Evolutionary conservation across 495 filamentous ascomycete genomes (phyloP).

Genomic region (Lentithecium fluviatile): DNA sequence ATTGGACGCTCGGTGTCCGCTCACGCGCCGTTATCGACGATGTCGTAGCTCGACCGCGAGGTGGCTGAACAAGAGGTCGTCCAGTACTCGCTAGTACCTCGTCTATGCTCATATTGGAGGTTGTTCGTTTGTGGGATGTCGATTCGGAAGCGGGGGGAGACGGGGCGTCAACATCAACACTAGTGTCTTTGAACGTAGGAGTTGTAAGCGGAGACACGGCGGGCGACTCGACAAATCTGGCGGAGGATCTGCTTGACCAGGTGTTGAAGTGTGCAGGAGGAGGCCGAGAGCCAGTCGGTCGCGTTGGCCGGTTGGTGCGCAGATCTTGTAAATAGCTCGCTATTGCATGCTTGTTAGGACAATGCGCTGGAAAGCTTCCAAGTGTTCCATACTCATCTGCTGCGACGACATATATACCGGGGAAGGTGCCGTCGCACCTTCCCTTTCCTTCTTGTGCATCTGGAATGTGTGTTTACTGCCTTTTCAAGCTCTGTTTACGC

Average conservation of each 20-base stretch:
- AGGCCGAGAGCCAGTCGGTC: slow-evolving; percentile 44
- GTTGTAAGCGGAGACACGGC: slow-evolving; percentile 27
- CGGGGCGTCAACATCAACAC: slow-evolving; percentile 17
- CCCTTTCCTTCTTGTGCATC: slow-evolving; percentile 39
- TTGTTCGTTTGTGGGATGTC: slow-evolving; percentile 24
- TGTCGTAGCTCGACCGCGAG: slow-evolving; percentile 21
- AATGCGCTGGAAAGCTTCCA: slow-evolving; percentile 35
- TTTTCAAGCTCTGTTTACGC: slow-evolving; percentile 22
- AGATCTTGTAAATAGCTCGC: slow-evolving; percentile 79
- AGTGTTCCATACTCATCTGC: slow-evolving; percentile 70
- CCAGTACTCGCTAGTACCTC: slow-evolving; percentile 24
- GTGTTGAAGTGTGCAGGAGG: slow-evolving; percentile 63
- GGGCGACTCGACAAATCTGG: slow-evolving; percentile 23
- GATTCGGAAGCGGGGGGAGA: slow-evolving; percentile 1
- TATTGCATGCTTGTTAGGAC: slow-evolving; percentile 44
- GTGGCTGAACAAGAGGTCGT: slow-evolving; percentile 29
- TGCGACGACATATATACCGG: slow-evolving; percentile 82
- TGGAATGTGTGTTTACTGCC: slow-evolving; percentile 26
- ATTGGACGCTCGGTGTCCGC: slow-evolving; percentile 49
- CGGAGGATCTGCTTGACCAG: slow-evolving; percentile 63
- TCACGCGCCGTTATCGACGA: slow-evolving; percentile 10
- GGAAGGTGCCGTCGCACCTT: slow-evolving; percentile 52
- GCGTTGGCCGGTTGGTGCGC: slow-evolving; percentile 70
- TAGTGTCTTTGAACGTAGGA: slow-evolving; percentile 25
- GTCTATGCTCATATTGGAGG: slow-evolving; percentile 32